Evolutionary conservation across 768 basidiomycete genomes (phyloP), one percentile per base, ranked within the genome.

Genomic region (Pluteus cervinus): DNA sequence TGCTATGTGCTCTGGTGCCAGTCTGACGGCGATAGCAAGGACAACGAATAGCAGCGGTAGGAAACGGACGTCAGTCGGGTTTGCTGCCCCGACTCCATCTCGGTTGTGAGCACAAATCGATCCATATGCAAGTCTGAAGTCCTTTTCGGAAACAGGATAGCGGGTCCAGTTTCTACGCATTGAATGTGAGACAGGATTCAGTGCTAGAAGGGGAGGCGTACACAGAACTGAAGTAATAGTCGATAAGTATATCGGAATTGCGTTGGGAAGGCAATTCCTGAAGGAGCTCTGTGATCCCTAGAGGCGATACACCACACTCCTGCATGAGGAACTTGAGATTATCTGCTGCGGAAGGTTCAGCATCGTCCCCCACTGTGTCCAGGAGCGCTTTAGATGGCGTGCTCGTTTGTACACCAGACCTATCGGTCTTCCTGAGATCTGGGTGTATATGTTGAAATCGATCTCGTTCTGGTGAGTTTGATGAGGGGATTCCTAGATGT

Each of bases 21-120:
- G 65, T 44, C 91, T 68, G 10, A 83, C 86, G 11, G 90, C 74
- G 32, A 91, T 87, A 9, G 92, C 91, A 24, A 97, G 68, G 1
- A 94, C 86, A 29, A 93, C 90, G 54, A 94, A 97, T 11, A 97
- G 68, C n/a, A 96, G 68, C 2, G 92, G 92, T 4, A 97, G 69
- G 56, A 87, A 92, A 33, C 85, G 80, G 53, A 86, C 75, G 52
- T 88, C 83, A 49, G 76, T 76, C 6, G 81, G 81, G 49, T 82
- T 81, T 20, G 81, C 68, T 45, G 70, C 64, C 35, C 75, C 66
- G 11, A 76, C 62, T 3, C 75, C 76, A 42, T 75, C 76, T 45
- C 76, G 59, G 44, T 82, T 71, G 58, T 81, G 76, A 28, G 67
- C 62, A 46, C 66, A 73, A 29, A 88, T 63, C 4, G 83, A 79